Evolutionary conservation across 2,329 filamentous ascomycete species (phyloP).

Genomic region (Claviceps humidiphila): DNA sequence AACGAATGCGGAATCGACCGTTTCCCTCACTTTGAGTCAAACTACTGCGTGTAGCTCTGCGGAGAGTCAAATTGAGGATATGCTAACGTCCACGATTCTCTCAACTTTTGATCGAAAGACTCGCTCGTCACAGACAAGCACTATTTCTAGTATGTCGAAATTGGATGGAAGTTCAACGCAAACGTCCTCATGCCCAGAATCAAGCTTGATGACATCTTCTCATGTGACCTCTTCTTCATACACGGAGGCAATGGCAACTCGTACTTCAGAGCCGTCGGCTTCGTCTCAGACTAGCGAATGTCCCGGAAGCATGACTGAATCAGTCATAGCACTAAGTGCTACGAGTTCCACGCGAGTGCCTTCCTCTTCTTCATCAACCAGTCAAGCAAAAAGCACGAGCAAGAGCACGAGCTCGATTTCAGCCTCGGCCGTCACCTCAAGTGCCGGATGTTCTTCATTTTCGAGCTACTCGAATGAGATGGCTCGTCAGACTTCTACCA

Average conservation of each 20-base stretch:
- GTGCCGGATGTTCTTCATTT: not conserved
- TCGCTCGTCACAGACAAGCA: not conserved
- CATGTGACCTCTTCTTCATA: not conserved
- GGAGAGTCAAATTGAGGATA: not conserved
- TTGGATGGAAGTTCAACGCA: not conserved
- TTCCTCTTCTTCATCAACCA: not conserved
- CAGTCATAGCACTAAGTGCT: not conserved
- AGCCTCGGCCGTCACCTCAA: not conserved
- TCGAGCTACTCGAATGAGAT: not conserved
- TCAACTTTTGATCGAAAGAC: not conserved
- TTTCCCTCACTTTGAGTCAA: not conserved
- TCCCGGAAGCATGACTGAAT: not conserved
- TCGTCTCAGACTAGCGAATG: not conserved
- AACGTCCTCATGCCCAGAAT: not conserved
- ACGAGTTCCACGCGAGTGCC: not conserved
- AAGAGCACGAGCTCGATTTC: not conserved
- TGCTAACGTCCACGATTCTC: not conserved
- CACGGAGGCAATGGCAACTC: not conserved
- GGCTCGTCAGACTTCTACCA: not conserved
- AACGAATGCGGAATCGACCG: not conserved
- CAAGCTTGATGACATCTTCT: not conserved
- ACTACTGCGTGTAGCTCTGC: not conserved
- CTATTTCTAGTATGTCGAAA: not conserved
- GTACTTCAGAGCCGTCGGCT: not conserved
- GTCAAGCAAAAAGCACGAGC: not conserved